Conservation (phyloP, 1,284 basidiomycete genomes). For the Ceratobasidium papillatum region DNA sequence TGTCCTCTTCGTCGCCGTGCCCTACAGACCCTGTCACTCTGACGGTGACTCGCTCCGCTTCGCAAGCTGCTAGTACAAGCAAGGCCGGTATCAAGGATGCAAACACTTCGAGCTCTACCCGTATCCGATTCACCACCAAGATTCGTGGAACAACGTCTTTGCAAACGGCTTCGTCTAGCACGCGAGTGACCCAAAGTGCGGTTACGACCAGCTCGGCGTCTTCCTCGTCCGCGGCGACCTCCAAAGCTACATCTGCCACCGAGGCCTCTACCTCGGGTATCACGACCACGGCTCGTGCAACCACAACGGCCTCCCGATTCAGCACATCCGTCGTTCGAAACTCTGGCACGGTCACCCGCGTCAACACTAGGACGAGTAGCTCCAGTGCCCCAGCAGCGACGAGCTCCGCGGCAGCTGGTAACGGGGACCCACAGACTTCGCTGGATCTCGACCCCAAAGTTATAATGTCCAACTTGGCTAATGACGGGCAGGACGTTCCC, state of each 20-base stretch:
- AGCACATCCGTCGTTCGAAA: slow-evolving; percentile 8
- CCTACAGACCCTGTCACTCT: slow-evolving; percentile 37
- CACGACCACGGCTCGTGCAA: slow-evolving; percentile 40
- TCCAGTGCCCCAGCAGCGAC: slow-evolving; percentile 30
- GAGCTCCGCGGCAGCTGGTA: slow-evolving; percentile 38
- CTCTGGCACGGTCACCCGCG: neutral
- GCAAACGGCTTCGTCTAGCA: neutral
- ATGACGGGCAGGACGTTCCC: slow-evolving; percentile 22
- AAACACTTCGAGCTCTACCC: neutral
- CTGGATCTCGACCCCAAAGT: slow-evolving; percentile 63
- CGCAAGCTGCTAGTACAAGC: neutral
- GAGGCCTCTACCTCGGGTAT: neutral
- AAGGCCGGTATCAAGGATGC: slow-evolving; percentile 25
- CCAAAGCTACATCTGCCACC: slow-evolving; percentile 4
- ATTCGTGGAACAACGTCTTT: slow-evolving; percentile 12
- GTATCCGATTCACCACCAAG: slow-evolving; percentile 12
- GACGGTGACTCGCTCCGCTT: slow-evolving; percentile 30
- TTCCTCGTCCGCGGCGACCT: neutral
- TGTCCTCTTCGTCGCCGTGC: slow-evolving; percentile 13
- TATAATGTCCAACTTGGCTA: slow-evolving; percentile 53
- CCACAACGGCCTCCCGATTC: slow-evolving; percentile 21
- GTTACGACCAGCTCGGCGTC: neutral
- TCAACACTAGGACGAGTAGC: slow-evolving; percentile 40
- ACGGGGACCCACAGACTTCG: slow-evolving; percentile 54
- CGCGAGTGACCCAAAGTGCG: neutral